These are phyloP conservation scores for Wickerhamomyces mucosus DNA, from an alignment of 805 yeast genomes.

Conservation along the genomic window DNA sequence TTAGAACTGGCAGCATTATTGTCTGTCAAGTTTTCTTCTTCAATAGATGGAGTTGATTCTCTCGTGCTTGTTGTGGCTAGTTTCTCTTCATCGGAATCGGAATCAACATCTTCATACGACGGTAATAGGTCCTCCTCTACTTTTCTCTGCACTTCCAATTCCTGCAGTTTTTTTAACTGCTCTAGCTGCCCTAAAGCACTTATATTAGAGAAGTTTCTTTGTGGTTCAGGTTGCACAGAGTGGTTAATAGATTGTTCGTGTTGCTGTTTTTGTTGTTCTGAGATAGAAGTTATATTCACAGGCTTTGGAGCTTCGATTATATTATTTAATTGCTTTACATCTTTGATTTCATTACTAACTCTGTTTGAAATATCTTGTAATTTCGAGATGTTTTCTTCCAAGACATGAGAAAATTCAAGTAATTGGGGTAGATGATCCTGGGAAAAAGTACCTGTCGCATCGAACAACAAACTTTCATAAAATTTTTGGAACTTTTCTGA, in stretches of 20 bases:
- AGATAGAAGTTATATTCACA: too few relatives aligned
- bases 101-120: conserved; percentile 4
- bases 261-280: too few relatives aligned
- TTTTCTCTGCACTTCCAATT: conserved; percentile 7
- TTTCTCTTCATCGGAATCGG: conserved; percentile 10
- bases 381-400: conserved; percentile 11
- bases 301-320: too few relatives aligned
- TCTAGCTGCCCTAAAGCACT: conserved; percentile 7
- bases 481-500: conserved; percentile 13
- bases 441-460: conserved; percentile 11
- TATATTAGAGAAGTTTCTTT: too few relatives aligned
- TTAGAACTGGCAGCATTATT: not conserved
- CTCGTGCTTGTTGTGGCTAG: conserved; percentile 4
- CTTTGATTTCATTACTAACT: conserved; percentile 7
- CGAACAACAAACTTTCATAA: conserved; percentile 14
- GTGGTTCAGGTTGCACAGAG: too few relatives aligned
- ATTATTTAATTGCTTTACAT: conserved; percentile 5
- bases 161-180: conserved; percentile 10
- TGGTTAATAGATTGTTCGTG: too few relatives aligned
- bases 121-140: conserved; percentile 3
- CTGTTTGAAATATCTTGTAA: conserved; percentile 11
- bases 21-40: not conserved
- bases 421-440: conserved; percentile 5
- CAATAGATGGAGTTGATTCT: conserved; percentile 3
- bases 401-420: conserved; percentile 2